A percentile compares a stretch with the other conserved stretches of the same genome.
Evolutionary conservation across 805 yeast genomes (phyloP).

Genomic region (Hermanozyma aechmeae): DNA sequence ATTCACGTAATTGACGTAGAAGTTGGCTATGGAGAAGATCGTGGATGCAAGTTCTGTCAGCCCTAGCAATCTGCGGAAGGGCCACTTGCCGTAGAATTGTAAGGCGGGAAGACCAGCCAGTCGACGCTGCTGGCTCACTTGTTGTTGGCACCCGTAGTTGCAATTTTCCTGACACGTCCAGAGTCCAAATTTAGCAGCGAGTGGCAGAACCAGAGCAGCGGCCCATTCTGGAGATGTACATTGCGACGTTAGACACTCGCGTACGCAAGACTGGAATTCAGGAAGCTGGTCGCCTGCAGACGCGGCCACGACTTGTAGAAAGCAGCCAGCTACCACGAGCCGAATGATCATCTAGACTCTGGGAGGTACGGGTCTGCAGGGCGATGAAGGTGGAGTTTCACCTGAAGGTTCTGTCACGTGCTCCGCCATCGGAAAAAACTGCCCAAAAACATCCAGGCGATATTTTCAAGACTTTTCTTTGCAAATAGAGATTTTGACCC

Average conservation of each 20-base stretch:
- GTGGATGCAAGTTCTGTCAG: slow-evolving; percentile 27
- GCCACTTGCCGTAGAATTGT: slow-evolving; percentile 38
- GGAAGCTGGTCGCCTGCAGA: slow-evolving; percentile 26
- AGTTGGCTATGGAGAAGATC: slow-evolving; percentile 26
- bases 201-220: slow-evolving; percentile 5
- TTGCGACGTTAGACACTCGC: slow-evolving; percentile 14
- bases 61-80: slow-evolving; percentile 27
- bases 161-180: slow-evolving; percentile 32
- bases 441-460: too few species aligned
- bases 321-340: too few species aligned
- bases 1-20: slow-evolving; percentile 23
- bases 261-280: slow-evolving; percentile 17
- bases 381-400: too few species aligned
- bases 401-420: too few species aligned
- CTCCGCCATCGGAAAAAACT: too few species aligned
- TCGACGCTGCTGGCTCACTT: slow-evolving; percentile 16
- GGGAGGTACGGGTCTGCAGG: too few species aligned
- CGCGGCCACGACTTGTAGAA: too few species aligned
- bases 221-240: slow-evolving; percentile 3
- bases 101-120: slow-evolving; percentile 16
- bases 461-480: too few species aligned
- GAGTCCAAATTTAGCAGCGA: slow-evolving; percentile 11
- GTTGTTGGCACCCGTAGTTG: slow-evolving; percentile 30
- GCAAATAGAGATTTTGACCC: too few species aligned
- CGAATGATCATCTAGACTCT: too few species aligned